phyloP scores from a whole-genome alignment of 306 rosid genomes.

The Cucurbita argyrosperma region DNA sequence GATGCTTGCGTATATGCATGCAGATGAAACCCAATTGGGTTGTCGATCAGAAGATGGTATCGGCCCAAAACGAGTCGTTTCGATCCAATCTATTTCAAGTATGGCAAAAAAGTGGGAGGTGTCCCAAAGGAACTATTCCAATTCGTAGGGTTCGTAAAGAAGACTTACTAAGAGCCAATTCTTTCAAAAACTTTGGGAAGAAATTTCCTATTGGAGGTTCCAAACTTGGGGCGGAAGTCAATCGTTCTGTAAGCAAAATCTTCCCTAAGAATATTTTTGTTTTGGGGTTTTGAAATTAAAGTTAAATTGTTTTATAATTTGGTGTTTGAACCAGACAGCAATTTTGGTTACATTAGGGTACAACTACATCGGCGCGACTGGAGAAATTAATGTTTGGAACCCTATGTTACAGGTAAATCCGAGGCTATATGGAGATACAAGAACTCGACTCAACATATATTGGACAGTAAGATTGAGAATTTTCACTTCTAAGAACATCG shows the following conservation, averaged over 20 bases:
- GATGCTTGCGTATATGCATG: background rate
- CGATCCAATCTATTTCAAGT: constrained; percentile 8
- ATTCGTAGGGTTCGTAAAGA: constrained; percentile 32
- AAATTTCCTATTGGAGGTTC: constrained; percentile 1
- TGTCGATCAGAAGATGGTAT: background rate
- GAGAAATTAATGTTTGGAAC: constrained; percentile 46
- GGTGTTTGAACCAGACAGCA: constrained; percentile 23
- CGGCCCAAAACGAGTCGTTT: background rate
- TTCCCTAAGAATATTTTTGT: constrained; percentile 22
- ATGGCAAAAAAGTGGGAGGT: constrained; percentile 56
- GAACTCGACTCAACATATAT: constrained; percentile 18
- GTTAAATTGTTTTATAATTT: background rate
- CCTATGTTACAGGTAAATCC: constrained; percentile 53
- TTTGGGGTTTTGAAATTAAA: background rate
- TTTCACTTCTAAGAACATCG: too few relatives aligned
- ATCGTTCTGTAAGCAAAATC: constrained; percentile 5
- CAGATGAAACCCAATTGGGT: constrained; percentile 33
- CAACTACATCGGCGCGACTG: constrained; percentile 36
- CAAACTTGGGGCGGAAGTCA: background rate
- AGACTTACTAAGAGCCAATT: constrained; percentile 27
- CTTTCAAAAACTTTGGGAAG: constrained; percentile 27
- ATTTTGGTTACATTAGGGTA: constrained; percentile 23
- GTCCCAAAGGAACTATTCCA: constrained; percentile 59
- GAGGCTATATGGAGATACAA: constrained; percentile 32
- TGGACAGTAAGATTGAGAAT: constrained; percentile 45